Evolutionary conservation across 352 stramenopile genomes (phyloP), one percentile per base, ranked within the genome.

Genomic region (Aphanomyces euteiches): DNA sequence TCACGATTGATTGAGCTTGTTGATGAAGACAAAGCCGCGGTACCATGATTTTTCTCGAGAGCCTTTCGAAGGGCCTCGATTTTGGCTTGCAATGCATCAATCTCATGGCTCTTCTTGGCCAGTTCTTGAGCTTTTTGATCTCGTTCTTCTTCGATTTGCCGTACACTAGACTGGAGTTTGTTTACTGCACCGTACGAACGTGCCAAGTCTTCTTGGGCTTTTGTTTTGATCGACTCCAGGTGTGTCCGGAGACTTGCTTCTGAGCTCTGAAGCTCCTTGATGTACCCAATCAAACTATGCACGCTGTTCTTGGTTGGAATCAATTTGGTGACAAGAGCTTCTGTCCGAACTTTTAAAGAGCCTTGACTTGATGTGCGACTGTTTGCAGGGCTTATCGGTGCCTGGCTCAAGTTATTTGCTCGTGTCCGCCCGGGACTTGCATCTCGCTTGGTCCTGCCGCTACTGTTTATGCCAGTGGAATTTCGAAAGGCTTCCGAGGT

Each of bases 231-330:
- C 21, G 59, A 37, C 10, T 85, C 78, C 7, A 93, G 66, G 28
- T 93, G 82, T 17, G 80, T 76, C 8, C 84, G 84, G 47, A 90
- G 47, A 58, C 69, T 84, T 17, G 82, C 78, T 64, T 90, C 84
- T 3, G 85, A 93, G 19, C 78, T 63, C 45, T 93, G 78, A 41
- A 93, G 69, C 61, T 93, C 85, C 0, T 78, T 81, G 50, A 93
- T 84, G 63, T 92, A 92, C 12, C 80, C 84, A 72, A 93, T 89
- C 10, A 93, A 63, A 47, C 77, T 88, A 56, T 89, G 83, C 50
- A 93, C 73, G 15, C 77, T 83, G 28, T 77, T 79, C 21, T 77
- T 79, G 10, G 79, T 84, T 2, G 84, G 81, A 54, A 92, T 67
- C 39, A 93, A 57, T 67, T 83, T 87, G 50, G 77, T 81, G 34